These are phyloP conservation scores for Mortierella sp. DNA, from an alignment of 371 early-diverging fungal genomes.

Conservation along the genomic window DNA sequence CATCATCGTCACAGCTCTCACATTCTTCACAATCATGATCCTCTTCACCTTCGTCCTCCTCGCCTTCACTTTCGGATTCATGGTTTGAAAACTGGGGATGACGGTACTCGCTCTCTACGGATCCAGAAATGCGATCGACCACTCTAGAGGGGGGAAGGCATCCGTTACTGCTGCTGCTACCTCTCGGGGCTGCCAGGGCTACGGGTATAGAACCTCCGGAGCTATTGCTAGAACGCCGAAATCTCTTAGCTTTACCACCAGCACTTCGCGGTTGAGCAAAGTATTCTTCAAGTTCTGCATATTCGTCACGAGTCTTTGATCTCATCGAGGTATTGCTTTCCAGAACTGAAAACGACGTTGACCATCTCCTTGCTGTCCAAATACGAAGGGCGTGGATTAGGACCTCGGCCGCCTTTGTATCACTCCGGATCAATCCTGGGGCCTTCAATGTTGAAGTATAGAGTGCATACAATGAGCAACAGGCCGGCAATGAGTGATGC, in stretches of 20 bases:
- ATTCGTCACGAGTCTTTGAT: constrained; percentile 21
- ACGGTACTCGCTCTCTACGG: constrained; percentile 40
- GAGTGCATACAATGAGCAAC: constrained; percentile 44
- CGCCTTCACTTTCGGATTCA: background rate
- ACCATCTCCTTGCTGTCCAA: constrained; percentile 46
- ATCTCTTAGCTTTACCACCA: background rate
- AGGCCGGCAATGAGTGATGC: constrained; percentile 45
- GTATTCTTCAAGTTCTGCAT: constrained; percentile 46
- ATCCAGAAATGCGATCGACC: constrained; percentile 11
- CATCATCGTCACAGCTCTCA: constrained; percentile 7
- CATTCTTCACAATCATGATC: constrained; percentile 4
- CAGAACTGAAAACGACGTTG: constrained; percentile 5
- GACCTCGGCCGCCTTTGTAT: constrained; percentile 33
- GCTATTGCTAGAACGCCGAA: background rate
- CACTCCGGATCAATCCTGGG: constrained; percentile 38
- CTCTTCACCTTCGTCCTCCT: background rate
- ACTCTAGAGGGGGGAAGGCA: background rate
- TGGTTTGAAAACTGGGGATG: constrained; percentile 8
- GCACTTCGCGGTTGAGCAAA: constrained; percentile 29
- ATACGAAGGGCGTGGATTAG: constrained; percentile 46
- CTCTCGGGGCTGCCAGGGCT: too few species aligned
- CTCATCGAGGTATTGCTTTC: constrained; percentile 4
- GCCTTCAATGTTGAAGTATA: constrained; percentile 35
- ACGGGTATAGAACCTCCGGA: constrained; percentile 14
- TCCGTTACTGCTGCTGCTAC: too few species aligned